Conservation (phyloP, 78 protist species). For the Tieghemostelium lacteum region DNA sequence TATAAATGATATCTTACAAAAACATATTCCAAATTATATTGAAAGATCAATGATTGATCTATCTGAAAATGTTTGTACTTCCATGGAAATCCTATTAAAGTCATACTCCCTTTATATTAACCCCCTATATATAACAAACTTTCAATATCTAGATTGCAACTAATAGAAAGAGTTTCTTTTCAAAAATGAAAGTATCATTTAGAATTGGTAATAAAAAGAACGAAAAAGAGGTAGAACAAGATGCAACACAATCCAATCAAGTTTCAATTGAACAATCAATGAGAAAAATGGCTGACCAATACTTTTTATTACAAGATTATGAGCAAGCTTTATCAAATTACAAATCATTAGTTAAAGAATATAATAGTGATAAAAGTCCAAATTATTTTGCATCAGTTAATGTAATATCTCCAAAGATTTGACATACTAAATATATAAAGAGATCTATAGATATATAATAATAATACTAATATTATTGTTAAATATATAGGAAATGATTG, state of each 20-base stretch:
- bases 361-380: conserved; percentile 48
- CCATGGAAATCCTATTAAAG: too few relatives aligned
- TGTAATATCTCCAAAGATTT: conserved; percentile 19
- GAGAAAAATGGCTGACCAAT: conserved; percentile 48
- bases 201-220: conserved; percentile 65
- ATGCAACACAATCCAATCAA: not conserved
- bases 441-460: not conserved
- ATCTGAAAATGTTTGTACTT: conserved; percentile 39
- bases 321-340: conserved; percentile 60
- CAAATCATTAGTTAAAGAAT: conserved; percentile 39
- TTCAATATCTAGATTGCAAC: conserved; percentile 35
- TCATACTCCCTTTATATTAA: not conserved
- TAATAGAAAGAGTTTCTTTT: conserved; percentile 64
- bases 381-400: conserved; percentile 57
- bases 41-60: conserved; percentile 43
- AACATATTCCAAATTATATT: conserved; percentile 64
- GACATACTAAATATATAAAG: too few relatives aligned
- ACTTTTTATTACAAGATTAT: conserved; percentile 65
- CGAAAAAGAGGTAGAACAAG: conserved; percentile 4
- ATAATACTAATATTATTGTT: not conserved
- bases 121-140: too few relatives aligned
- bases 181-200: conserved; percentile 63
- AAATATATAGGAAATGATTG: conserved; percentile 65
- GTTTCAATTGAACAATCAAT: conserved; percentile 22
- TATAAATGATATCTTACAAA: conserved; percentile 26